Evolutionary conservation across 164 flowering plant species (phyloP).

Genomic region (Malania oleifera): DNA sequence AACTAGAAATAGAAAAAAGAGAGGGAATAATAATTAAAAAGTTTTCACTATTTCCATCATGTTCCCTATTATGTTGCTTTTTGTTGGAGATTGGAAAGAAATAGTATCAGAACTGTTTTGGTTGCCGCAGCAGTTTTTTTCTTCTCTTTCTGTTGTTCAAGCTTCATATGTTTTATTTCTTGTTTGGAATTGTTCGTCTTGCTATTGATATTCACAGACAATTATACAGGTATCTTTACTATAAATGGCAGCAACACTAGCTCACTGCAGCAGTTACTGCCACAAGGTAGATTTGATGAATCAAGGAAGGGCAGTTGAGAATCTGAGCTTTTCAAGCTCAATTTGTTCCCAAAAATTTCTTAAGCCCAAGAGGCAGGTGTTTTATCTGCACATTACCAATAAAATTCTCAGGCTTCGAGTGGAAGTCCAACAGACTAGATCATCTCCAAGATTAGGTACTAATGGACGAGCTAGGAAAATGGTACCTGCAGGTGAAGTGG

Average conservation of each 20-base stretch:
- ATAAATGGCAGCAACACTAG: conserved; percentile 62
- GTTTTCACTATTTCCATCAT: too few species aligned
- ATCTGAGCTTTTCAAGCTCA: conserved; percentile 49
- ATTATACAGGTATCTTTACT: conserved; percentile 17
- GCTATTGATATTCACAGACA: neutral
- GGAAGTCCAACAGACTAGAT: conserved; percentile 41
- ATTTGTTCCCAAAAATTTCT: conserved; percentile 19
- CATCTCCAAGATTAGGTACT: conserved; percentile 27
- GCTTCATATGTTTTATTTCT: too few species aligned
- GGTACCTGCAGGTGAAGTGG: conserved; percentile 61
- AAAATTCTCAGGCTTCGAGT: conserved; percentile 27
- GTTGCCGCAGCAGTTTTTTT: too few species aligned
- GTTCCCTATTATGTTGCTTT: too few species aligned
- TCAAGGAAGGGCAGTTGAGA: conserved; percentile 27
- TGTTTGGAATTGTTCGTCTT: too few species aligned
- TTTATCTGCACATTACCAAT: conserved; percentile 7
- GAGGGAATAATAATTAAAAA: too few species aligned
- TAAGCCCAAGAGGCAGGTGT: conserved; percentile 15
- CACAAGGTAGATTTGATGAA: conserved; percentile 22
- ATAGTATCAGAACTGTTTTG: too few species aligned
- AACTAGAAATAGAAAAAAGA: too few species aligned
- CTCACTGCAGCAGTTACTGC: conserved; percentile 58
- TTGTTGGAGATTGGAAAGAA: too few species aligned
- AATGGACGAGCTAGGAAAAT: conserved; percentile 54
- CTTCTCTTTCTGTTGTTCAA: too few species aligned